Base-by-base conservation (phyloP, 768 basidiomycete genomes). In the Rhizopogon salebrosus region DNA sequence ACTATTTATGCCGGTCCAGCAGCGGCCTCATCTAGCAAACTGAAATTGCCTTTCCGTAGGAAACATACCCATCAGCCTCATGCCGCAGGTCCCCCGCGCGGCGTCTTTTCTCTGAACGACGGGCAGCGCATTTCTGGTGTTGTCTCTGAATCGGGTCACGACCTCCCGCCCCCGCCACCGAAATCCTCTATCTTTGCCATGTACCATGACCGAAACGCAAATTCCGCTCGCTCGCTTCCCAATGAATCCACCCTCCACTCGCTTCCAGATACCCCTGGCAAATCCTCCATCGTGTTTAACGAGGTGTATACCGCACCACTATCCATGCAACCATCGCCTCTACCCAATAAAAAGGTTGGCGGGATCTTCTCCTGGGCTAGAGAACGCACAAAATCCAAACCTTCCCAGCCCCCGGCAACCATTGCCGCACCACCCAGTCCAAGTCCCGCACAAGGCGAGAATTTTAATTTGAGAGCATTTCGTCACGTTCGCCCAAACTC, bases 391-490 rank as follows among this genome's bases (percentile, higher is more conserved):
- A 65, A 76, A 52, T 64, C 71, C 16, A 66, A 64, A 39, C 48
- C 64, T 0, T 8, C 41, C 6, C 56, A 49, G 6, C 62, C 62
- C 23, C 62, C 75, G 35, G 67, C 74, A 16, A 68, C 72, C 53
- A 54, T 74, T n/a, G 52, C 74, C 6, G 60, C 65, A 16, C 60
- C 68, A 2, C 54, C 67, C 5, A 53, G 64, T 13, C 45, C 61
- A 41, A 60, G 51, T 51, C 49, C 58, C n/a, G 39, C 65, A 26
- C 45, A 48, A 42, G 64, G 64, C 3, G 49, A 61, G 11, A 20
- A 85, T 0, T 89, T 90, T 70, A 87, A 85, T 68, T 78, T 90
- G 57, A 84, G 79, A 58, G 76, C 89, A 1, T 89, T 90, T 69
- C 77, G 86, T 27, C 88, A 89, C 60, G 70, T 91, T 51, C 71